Evolutionary conservation across 1,139 yeast species (phyloP), one percentile per base, ranked within the genome.

Genomic region (Magnusiomyces tetraspermus): DNA sequence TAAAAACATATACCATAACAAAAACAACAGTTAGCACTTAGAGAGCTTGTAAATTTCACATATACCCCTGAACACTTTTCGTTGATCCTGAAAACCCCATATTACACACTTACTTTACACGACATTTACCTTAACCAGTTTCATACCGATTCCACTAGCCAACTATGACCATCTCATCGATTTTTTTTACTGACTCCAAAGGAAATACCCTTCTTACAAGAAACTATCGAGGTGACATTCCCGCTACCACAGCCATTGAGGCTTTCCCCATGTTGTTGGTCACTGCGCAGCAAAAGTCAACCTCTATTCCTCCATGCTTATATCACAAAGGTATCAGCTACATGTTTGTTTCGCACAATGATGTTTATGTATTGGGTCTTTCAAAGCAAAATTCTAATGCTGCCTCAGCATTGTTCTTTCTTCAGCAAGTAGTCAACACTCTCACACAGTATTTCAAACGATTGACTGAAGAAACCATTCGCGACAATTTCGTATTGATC

Each of bases 201-300:
- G 97, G 97, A 41, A 87, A 87, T 66, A 85, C 96, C 15, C 75
- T 92, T 51, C 79, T 92, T 47, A 82, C 95, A 17, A 74, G 98
- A 56, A 94, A 89, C 67, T 92, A 92, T 70, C 83, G 88, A 61
- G 97, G 97, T 8, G 98, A 92, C 64, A 80, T 92, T 40, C 92
- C 96, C 15, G 61, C 78, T 55, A 36, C 38, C 42, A 72, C 77
- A 44, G 85, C 96, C 3, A 84, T 92, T 54, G 97, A 92, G 55
- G 77, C 79, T 60, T 92, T 92, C 68, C 96, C 97, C 1, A 71
- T 83, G 49, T 72, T 92, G 49, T 72, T 85, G 56, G 71, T 82
- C 60, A 85, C 86, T 59, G 76, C 82, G 56, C 94, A 85, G 61
- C 50, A 52, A 36, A 83, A 81, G 60, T 85, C 77, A 55, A 75